phyloP scores from a whole-genome alignment of 1,284 basidiomycete genomes.

The Fomitiporia mediterranea region DNA sequence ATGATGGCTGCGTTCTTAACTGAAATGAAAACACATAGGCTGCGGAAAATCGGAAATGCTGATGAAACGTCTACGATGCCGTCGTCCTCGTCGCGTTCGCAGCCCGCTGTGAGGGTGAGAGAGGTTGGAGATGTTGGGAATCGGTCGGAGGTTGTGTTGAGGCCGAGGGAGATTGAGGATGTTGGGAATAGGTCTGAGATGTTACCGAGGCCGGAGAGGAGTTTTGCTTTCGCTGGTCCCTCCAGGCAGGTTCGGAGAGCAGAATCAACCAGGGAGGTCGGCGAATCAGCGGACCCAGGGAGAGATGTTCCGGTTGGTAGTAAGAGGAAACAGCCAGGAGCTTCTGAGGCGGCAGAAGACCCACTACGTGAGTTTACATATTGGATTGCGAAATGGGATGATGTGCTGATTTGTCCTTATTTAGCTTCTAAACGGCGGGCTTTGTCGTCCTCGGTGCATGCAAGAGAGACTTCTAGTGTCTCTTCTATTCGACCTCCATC shows the following conservation, averaged over 20 bases:
- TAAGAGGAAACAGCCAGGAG: constrained; percentile 4
- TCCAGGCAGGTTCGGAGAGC: too few species aligned
- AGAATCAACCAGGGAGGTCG: too few species aligned
- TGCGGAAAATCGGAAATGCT: constrained; percentile 45
- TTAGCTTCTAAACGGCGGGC: constrained; percentile 10
- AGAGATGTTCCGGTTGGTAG: background rate
- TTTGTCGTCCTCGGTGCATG: background rate
- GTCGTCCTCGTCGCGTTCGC: background rate
- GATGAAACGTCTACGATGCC: constrained; percentile 4
- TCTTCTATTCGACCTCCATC: background rate
- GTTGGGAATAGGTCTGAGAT: constrained; percentile 8
- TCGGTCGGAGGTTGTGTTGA: constrained; percentile 18
- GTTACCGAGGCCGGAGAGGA: constrained; percentile 5
- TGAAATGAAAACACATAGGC: constrained; percentile 69
- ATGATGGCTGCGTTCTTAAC: constrained; percentile 76
- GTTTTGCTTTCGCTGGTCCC: constrained; percentile 11
- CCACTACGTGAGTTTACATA: constrained; percentile 4
- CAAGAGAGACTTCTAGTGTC: background rate
- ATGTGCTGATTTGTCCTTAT: background rate
- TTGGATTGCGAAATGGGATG: too few species aligned
- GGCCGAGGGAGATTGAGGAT: constrained; percentile 26
- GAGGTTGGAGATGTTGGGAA: constrained; percentile 22
- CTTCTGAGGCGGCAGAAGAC: background rate
- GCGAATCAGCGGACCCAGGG: background rate
- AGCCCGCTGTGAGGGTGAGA: constrained; percentile 9